Conservation (phyloP, 2,329 filamentous ascomycete species). For the Pleomassaria siparia region DNA sequence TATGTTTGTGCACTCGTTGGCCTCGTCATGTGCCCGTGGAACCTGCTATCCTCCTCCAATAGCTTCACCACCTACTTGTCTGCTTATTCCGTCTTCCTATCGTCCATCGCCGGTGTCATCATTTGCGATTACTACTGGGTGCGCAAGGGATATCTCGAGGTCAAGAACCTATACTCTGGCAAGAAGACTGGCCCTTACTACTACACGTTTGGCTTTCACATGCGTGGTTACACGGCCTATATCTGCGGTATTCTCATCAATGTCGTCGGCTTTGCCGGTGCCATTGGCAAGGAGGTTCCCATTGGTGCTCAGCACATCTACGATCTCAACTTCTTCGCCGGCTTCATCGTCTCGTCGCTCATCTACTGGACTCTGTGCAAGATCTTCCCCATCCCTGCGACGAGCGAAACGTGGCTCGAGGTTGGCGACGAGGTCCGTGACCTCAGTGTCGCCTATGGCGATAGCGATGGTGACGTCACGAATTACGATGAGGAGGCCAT, state of each 20-base stretch:
- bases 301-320: slow-evolving; percentile 82
- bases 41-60: slow-evolving; percentile 72
- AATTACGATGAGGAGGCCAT: slow-evolving; percentile 12
- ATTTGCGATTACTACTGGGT: slow-evolving; percentile 85
- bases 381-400: slow-evolving; percentile 71
- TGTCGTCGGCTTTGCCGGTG: slow-evolving; percentile 86
- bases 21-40: slow-evolving; percentile 85
- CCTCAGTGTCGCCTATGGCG: slow-evolving; percentile 32
- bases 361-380: slow-evolving; percentile 72
- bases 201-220: slow-evolving; percentile 73
- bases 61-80: slow-evolving; percentile 90
- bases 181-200: slow-evolving; percentile 70
- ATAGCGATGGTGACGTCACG: slow-evolving; percentile 4
- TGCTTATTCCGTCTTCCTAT: slow-evolving; percentile 91
- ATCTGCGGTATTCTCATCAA: slow-evolving; percentile 84
- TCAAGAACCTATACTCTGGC: slow-evolving; percentile 77
- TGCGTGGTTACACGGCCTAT: slow-evolving; percentile 82
- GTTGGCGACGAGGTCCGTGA: slow-evolving; percentile 62
- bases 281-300: slow-evolving; percentile 71
- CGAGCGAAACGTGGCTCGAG: slow-evolving; percentile 76
- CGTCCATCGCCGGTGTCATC: slow-evolving; percentile 90
- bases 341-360: slow-evolving; percentile 68
- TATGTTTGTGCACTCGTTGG: slow-evolving; percentile 82
- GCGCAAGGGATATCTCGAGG: slow-evolving; percentile 76
- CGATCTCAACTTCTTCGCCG: slow-evolving; percentile 86